These are phyloP conservation scores for Daldinia bambusicola DNA, from an alignment of 495 filamentous ascomycete species.

Conservation along the genomic window DNA sequence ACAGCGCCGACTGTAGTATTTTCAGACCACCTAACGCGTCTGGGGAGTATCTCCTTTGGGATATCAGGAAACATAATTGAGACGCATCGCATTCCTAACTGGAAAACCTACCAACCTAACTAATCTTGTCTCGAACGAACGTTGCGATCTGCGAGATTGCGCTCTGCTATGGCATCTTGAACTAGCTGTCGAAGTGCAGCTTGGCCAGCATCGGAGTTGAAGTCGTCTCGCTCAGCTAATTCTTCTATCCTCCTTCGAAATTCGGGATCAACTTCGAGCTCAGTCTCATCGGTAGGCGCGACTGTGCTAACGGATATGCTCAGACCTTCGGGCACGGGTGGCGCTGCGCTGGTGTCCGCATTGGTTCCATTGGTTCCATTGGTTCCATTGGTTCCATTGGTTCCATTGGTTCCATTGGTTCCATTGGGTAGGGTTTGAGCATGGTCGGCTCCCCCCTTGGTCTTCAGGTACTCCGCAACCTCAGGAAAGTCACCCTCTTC, in stretches of 20 bases:
- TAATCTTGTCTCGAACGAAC: conserved; percentile 70
- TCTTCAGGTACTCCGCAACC: conserved; percentile 73
- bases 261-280: conserved; percentile 71
- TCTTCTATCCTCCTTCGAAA: conserved; percentile 80
- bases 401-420: too few relatives aligned
- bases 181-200: conserved; percentile 73
- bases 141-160: conserved; percentile 66
- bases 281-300: conserved; percentile 67
- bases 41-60: conserved; percentile 66
- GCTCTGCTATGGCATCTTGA: conserved; percentile 70
- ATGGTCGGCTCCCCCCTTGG: conserved; percentile 57
- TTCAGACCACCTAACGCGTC: conserved; percentile 55
- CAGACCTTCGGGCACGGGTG: conserved; percentile 73
- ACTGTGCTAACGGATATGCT: conserved; percentile 73
- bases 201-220: conserved; percentile 75
- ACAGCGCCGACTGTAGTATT: conserved; percentile 59
- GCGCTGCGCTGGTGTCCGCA: conserved; percentile 46
- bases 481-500: conserved; percentile 74
- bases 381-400: conserved; percentile 37
- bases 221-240: conserved; percentile 76
- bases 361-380: conserved; percentile 48
- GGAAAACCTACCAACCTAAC: background rate
- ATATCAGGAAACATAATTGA: conserved; percentile 60
- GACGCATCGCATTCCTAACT: conserved; percentile 1
- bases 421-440: conserved; percentile 34